Base-by-base conservation (phyloP, 805 yeast genomes). In the Yamadazyma insecticola region DNA sequence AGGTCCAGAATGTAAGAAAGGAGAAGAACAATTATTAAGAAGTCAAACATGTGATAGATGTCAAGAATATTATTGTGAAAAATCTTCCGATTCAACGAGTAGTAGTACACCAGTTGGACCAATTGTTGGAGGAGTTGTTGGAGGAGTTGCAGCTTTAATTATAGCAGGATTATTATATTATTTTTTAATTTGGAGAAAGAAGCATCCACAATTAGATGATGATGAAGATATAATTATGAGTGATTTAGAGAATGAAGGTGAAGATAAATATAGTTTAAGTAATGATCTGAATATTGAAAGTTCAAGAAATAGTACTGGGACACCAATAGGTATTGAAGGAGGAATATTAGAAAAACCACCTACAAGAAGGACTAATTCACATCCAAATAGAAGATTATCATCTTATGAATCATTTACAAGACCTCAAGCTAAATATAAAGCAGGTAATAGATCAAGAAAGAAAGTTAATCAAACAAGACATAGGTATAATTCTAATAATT, bases 381-480 rank as follows among this genome's bases (percentile, higher is more conserved):
- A 26, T 22, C 33, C 26, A 6, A 47, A 40, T 32, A 32, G 48
- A 36, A 53, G 69, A 30, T 38, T 65, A 12, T 56, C 63, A 14
- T 56, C 69, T 10, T 66, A 66, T 42, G 72, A 66, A 37, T 57
- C 66, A 32, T 66, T 66, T 45, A 66, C 70, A 21, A 48, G 66
- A 37, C 70, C 70, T 3, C 60, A 53, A 30, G 42, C 57, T 11
- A 36, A 30, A 26, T 33, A 24, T 32, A 35, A 26, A 33, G 28
- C n/a, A 22, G 32, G 28, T 13, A 36, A 34, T 21, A 43, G 41
- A 28, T 36, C 45, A 17, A 50, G 43, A 29, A 35, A 38, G 13
- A 37, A 42, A 32, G 43, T 36, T 1, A 37, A 42, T 5, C 47
- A 39, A 31, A 39, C 47, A 36, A 43, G 38, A 15, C 29, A n/a